phyloP scores from a whole-genome alignment of 768 basidiomycete genomes.

The Pisolithus marmoratus region DNA sequence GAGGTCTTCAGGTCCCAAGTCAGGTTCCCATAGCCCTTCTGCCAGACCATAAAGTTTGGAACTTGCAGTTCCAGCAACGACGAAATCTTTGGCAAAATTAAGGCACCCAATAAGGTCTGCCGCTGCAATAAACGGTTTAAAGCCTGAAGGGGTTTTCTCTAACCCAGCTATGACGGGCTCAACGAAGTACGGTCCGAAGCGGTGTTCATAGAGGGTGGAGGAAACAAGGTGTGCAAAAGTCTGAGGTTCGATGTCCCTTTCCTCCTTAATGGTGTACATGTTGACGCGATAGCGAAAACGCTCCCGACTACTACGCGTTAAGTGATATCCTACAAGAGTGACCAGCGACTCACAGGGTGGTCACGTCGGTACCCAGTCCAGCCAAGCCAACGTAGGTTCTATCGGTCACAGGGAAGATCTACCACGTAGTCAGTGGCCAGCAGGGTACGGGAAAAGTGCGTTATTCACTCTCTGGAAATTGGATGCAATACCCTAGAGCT shows the following conservation, averaged over 20 bases:
- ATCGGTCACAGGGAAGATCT: constrained; percentile 95
- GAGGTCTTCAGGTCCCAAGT: constrained; percentile 91
- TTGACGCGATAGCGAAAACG: constrained; percentile 91
- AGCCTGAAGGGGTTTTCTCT: constrained; percentile 63
- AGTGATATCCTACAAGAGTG: constrained; percentile 1
- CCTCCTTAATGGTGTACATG: constrained; percentile 99
- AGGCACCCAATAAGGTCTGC: constrained; percentile 93
- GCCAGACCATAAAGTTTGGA: constrained; percentile 94
- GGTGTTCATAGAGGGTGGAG: constrained; percentile 90
- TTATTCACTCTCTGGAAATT: constrained; percentile 87
- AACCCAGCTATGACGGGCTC: constrained; percentile 96
- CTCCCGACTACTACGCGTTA: constrained; percentile 56
- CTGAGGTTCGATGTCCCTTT: constrained; percentile 92
- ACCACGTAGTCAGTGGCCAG: constrained; percentile 11
- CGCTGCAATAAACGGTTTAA: constrained; percentile 90
- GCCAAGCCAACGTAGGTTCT: constrained; percentile 87
- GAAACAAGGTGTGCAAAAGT: constrained; percentile 95
- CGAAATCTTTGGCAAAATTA: constrained; percentile 95
- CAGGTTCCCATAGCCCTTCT: constrained; percentile 97
- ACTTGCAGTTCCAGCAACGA: constrained; percentile 90
- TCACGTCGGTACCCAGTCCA: constrained; percentile 90
- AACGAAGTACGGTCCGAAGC: constrained; percentile 95
- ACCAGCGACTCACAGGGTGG: constrained; percentile 63
- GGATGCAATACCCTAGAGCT: constrained; percentile 75
- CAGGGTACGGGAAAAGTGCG: not conserved